These are phyloP conservation scores for Globisporangium nunn DNA, from an alignment of 352 stramenopile genomes.

Conservation along the genomic window DNA sequence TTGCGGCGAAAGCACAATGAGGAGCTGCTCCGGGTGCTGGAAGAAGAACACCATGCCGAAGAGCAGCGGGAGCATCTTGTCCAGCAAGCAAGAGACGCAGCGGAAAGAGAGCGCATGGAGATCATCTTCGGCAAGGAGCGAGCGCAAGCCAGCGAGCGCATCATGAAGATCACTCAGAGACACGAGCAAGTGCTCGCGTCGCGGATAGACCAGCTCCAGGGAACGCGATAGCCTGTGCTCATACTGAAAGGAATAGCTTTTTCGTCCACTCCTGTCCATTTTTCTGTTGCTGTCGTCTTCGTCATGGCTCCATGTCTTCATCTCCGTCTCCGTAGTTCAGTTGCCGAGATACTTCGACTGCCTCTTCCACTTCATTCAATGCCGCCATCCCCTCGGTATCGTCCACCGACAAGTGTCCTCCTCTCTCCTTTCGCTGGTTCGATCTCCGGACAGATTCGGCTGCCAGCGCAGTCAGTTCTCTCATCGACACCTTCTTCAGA, in stretches of 20 bases:
- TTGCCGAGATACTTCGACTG: conserved; percentile 7
- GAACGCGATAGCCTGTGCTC: neutral
- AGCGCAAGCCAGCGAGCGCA: conserved; percentile 66
- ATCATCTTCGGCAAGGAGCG: conserved; percentile 66
- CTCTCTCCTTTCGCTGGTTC: conserved; percentile 14
- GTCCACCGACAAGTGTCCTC: neutral
- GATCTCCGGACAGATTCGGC: conserved; percentile 24
- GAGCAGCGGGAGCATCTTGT: conserved; percentile 71
- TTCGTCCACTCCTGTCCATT: too few species aligned
- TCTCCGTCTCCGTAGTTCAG: conserved; percentile 14
- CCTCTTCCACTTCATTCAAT: neutral
- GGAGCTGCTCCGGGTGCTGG: conserved; percentile 56
- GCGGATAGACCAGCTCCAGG: conserved; percentile 21
- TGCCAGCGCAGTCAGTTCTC: conserved; percentile 26
- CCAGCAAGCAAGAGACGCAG: conserved; percentile 21
- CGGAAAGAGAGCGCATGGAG: conserved; percentile 52
- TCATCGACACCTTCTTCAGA: conserved; percentile 45
- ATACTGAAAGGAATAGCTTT: too few species aligned
- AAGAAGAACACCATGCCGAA: conserved; percentile 78
- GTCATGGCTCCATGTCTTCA: conserved; percentile 13
- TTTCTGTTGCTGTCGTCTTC: too few species aligned
- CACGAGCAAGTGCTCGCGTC: conserved; percentile 50
- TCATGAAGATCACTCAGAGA: conserved; percentile 67
- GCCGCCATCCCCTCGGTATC: neutral
- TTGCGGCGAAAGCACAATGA: conserved; percentile 64